These are phyloP conservation scores for Crithidia brevicula DNA, from an alignment of 208 protist species.

Conservation along the genomic window DNA sequence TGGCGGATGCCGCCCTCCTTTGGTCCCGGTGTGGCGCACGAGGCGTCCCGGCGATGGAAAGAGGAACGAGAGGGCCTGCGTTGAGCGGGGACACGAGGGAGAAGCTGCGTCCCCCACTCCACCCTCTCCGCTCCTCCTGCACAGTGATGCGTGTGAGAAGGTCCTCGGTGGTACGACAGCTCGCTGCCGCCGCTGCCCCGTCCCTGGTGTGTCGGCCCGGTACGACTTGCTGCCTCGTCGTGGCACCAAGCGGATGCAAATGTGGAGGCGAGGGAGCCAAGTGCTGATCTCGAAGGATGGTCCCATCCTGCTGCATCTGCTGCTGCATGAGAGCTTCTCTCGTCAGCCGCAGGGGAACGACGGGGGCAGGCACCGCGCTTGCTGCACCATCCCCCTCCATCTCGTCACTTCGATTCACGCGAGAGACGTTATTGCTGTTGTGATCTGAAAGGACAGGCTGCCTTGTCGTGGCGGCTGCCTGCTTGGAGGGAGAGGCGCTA, in stretches of 20 bases:
- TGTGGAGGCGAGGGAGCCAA: background rate
- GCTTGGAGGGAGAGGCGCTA: no score
- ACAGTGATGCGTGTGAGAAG: constrained; percentile 14
- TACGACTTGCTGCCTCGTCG: background rate
- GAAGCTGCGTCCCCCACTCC: background rate
- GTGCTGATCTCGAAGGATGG: background rate
- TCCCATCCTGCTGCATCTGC: background rate
- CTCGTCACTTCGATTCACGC: no score
- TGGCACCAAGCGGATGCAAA: background rate
- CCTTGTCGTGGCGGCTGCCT: no score
- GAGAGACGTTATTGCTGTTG: no score
- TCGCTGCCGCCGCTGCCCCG: background rate
- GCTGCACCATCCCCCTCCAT: no score
- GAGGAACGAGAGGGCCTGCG: background rate
- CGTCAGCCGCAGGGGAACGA: background rate
- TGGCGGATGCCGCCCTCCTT: no score
- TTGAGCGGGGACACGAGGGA: constrained; percentile 6
- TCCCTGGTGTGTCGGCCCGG: background rate
- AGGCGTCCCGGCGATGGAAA: background rate
- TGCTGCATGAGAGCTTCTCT: constrained; percentile 6
- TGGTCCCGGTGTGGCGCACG: background rate
- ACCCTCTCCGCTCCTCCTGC: background rate
- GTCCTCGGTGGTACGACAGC: constrained; percentile 13
- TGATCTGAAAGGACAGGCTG: no score
- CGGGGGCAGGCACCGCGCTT: background rate